Conservation (phyloP, 176 grass and related monocot genomes). For the Pontederia paniculata region DNA sequence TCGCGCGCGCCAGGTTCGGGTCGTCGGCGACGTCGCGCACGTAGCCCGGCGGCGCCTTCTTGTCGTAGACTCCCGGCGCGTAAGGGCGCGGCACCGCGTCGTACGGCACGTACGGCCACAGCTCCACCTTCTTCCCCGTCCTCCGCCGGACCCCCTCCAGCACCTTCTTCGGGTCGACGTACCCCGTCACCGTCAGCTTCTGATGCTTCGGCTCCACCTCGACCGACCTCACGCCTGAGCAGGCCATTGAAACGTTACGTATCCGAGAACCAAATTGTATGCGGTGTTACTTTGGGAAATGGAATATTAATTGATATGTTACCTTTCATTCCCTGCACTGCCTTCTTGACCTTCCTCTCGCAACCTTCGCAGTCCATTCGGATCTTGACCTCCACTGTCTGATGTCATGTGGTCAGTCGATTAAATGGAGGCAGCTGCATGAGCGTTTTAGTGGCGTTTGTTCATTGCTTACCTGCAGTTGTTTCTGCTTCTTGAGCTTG, state of each 20-base stretch:
- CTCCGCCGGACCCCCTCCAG: slow-evolving; percentile 25
- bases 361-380: slow-evolving; percentile 93
- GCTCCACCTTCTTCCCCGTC: slow-evolving; percentile 51
- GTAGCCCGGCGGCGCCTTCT: slow-evolving; percentile 65
- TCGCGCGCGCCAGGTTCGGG: slow-evolving; percentile 28
- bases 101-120: slow-evolving; percentile 63
- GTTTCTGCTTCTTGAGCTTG: slow-evolving; percentile 19
- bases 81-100: slow-evolving; percentile 46
- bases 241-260: not conserved
- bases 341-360: slow-evolving; percentile 70
- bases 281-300: too few species aligned
- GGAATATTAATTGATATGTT: too few species aligned
- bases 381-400: slow-evolving; percentile 96
- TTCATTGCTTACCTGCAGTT: slow-evolving; percentile 24
- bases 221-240: slow-evolving; percentile 36
- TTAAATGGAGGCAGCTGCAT: not conserved
- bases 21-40: slow-evolving; percentile 39
- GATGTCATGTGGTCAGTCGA: not conserved
- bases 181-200: slow-evolving; percentile 49
- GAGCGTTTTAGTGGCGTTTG: not conserved
- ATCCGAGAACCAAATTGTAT: not conserved
- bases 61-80: slow-evolving; percentile 56
- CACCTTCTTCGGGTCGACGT: slow-evolving; percentile 41
- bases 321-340: slow-evolving; percentile 51
- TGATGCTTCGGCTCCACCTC: slow-evolving; percentile 44